A percentile compares a stretch with the other conserved stretches of the same genome.
phyloP scores from a whole-genome alignment of 2,329 filamentous ascomycete genomes.

The Aschersonia sp. region DNA sequence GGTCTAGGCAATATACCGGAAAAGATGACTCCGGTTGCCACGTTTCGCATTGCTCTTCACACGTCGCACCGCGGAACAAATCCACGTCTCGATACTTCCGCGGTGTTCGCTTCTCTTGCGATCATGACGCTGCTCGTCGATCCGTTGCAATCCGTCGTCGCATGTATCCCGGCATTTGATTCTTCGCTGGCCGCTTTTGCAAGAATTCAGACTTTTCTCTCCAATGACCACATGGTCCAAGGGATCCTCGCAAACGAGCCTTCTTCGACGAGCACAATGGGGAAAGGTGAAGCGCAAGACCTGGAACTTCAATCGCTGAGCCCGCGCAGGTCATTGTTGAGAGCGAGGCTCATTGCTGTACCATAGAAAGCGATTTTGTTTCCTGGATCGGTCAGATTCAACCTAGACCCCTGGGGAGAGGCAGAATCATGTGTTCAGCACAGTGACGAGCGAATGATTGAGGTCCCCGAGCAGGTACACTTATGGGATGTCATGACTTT shows the following conservation, averaged over 20 bases:
- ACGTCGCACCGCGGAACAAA: neutral
- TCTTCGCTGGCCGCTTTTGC: constrained; percentile 11
- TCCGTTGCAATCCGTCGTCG: constrained; percentile 9
- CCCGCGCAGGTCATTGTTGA: constrained; percentile 10
- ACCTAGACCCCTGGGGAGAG: constrained; percentile 27
- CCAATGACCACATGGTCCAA: neutral
- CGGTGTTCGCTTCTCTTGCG: constrained; percentile 11
- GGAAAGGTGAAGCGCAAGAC: too few species aligned
- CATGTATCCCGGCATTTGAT: constrained; percentile 8
- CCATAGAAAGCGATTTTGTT: constrained; percentile 39
- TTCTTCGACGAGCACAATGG: too few species aligned
- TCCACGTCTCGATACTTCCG: constrained; percentile 1
- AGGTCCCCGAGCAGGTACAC: constrained; percentile 4
- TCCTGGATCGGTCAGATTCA: constrained; percentile 30
- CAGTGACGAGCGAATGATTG: constrained; percentile 16
- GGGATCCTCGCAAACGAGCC: too few species aligned
- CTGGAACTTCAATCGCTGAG: constrained; percentile 4
- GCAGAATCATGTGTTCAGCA: neutral
- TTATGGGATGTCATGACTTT: constrained; percentile 4
- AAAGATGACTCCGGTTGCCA: constrained; percentile 6
- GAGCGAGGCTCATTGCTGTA: constrained; percentile 21
- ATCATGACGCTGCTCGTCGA: constrained; percentile 10
- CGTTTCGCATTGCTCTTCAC: constrained; percentile 9
- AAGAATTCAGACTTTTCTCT: constrained; percentile 8
- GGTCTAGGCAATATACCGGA: constrained; percentile 3